Conservation (phyloP, 495 filamentous ascomycete species). For the Acidiella bohemica region DNA sequence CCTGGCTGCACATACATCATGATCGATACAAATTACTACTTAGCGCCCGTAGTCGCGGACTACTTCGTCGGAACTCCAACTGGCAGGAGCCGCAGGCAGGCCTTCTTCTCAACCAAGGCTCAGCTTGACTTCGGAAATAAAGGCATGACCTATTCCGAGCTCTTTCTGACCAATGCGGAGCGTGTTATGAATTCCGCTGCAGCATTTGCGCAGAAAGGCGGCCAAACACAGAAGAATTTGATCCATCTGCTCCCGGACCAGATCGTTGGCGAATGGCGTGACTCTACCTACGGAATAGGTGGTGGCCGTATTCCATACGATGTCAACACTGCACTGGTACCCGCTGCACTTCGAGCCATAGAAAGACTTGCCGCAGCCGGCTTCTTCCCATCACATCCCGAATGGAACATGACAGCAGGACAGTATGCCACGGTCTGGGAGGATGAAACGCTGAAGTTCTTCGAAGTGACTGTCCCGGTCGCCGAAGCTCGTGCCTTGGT, state of each 20-base stretch:
- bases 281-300: slow-evolving; percentile 46
- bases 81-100: slow-evolving; percentile 30
- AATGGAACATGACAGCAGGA: slow-evolving; percentile 36
- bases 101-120: slow-evolving; percentile 40
- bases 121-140: slow-evolving; percentile 35
- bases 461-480: slow-evolving; percentile 35
- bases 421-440: slow-evolving; percentile 49
- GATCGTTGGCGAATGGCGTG: slow-evolving; percentile 51
- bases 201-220: slow-evolving; percentile 35
- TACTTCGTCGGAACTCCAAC: slow-evolving; percentile 41
- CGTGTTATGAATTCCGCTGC: slow-evolving; percentile 44
- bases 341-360: slow-evolving; percentile 47
- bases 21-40: slow-evolving; percentile 53
- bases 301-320: slow-evolving; percentile 52
- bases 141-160: slow-evolving; percentile 39
- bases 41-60: slow-evolving; percentile 42
- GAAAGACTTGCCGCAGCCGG: slow-evolving; percentile 36
- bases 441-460: slow-evolving; percentile 46
- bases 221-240: slow-evolving; percentile 41
- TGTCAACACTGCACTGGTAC: slow-evolving; percentile 50
- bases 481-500: slow-evolving; percentile 35
- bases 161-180: slow-evolving; percentile 40
- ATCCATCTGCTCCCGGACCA: slow-evolving; percentile 42
- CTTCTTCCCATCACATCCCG: slow-evolving; percentile 35
- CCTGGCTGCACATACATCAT: slow-evolving; percentile 49